Base-by-base conservation (phyloP, 2,329 filamentous ascomycete species). In the Fusarium sp. region DNA sequence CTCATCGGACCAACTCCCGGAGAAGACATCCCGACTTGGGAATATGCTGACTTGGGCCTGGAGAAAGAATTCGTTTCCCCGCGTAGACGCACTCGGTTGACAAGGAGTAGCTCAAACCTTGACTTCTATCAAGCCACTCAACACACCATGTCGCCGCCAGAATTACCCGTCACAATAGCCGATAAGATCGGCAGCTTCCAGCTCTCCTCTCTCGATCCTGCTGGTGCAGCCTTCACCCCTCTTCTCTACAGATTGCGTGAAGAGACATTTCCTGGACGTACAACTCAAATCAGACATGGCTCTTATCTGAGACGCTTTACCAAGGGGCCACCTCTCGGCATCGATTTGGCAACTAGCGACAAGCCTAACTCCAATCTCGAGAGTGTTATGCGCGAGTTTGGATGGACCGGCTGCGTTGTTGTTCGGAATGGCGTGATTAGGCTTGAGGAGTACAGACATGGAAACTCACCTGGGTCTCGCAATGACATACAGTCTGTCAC, bases 171-270 rank as follows among this genome's bases (percentile, higher is more conserved):
- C 2, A 22, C n/a, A 27, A 35, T 20, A 31, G 58, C 31, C 27
- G 68, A 75, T 20, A 16, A 37, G 4, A 75, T 74, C 1, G 72
- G 72, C 27, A 73, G 37, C 7, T 74, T 74, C 7, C 56, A 29
- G 37, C 56, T 74, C 13, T 75, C 62, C 2, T 70, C 72, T 6
- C 41, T 74, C 3, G 31, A 62, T 20, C 33, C 69, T 3, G 65
- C 65, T 8, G 65, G 64, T 18, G 69, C 72, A 7, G 72, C 72
- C 35, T 75, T 70, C 54, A 74, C 72, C 18, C 72, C 72, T 18
- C 72, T 74, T 62, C 69, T 74, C 13, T 74, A 75, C 6, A 67
- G 72, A 33, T 63, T 70, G 1, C 69, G 72, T 3, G 72, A 74
- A 60, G 72, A 74, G 43, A 74, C 72, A 8, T 74, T 74, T 11